Conservation (phyloP, 257 asterid genomes). For the Solanum chmielewskii region DNA sequence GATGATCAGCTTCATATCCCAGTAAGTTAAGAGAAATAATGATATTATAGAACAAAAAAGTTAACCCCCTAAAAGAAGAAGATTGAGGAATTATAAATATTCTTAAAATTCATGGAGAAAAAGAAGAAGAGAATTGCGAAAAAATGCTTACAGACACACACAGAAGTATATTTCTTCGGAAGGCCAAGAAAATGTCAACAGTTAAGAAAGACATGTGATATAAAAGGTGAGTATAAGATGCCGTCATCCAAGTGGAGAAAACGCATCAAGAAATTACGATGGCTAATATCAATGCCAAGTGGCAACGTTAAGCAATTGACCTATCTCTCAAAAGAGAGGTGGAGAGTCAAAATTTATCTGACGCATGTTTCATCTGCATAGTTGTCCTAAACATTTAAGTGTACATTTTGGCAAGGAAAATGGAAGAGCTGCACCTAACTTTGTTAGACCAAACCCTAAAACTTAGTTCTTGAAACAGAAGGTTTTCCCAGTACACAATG, state of each 20-base stretch:
- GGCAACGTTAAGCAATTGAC: not conserved
- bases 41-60: not conserved
- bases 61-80: not conserved
- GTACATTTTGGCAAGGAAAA: not conserved
- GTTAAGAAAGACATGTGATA: not conserved
- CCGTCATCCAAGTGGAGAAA: not conserved
- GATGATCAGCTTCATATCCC: constrained; percentile 33
- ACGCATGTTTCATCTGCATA: not conserved
- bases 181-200: not conserved
- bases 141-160: not conserved
- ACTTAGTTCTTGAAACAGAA: not conserved
- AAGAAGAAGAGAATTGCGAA: not conserved
- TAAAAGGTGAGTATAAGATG: not conserved
- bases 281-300: not conserved
- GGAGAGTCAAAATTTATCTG: not conserved
- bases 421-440: not conserved
- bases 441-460: not conserved
- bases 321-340: not conserved
- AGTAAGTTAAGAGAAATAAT: not conserved
- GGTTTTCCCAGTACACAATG: not conserved
- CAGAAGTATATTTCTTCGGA: not conserved
- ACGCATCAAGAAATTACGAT: not conserved
- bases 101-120: not conserved
- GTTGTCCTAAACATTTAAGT: not conserved
- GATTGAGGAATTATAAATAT: not conserved